Percentiles rank a stretch among this genome's conserved stretches.
phyloP scores from a whole-genome alignment of 352 stramenopile genomes.

The Globisporangium cylindrosporum region DNA sequence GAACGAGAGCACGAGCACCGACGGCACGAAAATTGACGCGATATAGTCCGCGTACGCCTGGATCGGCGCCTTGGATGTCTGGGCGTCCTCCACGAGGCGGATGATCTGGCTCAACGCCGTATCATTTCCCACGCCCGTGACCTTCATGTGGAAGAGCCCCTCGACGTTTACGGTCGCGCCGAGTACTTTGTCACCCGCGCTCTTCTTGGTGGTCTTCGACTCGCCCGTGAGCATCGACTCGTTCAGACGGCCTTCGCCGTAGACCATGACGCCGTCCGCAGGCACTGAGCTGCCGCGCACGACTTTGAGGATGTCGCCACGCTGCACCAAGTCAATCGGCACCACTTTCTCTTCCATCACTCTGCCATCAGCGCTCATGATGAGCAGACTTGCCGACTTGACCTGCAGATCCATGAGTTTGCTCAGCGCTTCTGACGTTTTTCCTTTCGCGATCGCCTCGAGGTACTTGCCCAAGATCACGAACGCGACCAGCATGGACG shows the following conservation, averaged over 20 bases:
- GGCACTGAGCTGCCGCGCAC: constrained; percentile 91
- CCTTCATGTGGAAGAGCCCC: constrained; percentile 90
- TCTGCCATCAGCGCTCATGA: constrained; percentile 61
- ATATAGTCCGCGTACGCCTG: constrained; percentile 97
- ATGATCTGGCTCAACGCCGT: constrained; percentile 98
- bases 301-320: constrained; percentile 93
- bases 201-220: constrained; percentile 93
- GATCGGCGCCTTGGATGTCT: constrained; percentile 97
- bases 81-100: constrained; percentile 97
- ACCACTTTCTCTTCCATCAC: constrained; percentile 76
- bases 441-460: constrained; percentile 91
- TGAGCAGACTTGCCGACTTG: constrained; percentile 92
- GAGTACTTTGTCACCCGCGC: constrained; percentile 76
- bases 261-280: constrained; percentile 91
- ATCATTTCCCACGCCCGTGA: constrained; percentile 91
- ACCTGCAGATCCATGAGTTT: constrained; percentile 96
- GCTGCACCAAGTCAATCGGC: constrained; percentile 87
- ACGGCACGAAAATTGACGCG: constrained; percentile 94
- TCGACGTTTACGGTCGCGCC: constrained; percentile 92
- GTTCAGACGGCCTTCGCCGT: constrained; percentile 89
- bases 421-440: constrained; percentile 93
- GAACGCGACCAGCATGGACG: constrained; percentile 97
- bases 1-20: constrained; percentile 91
- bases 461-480: constrained; percentile 98
- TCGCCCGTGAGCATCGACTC: constrained; percentile 96